Conservation (phyloP, 2,329 filamentous ascomycete genomes). For the Dothistroma septosporum region DNA sequence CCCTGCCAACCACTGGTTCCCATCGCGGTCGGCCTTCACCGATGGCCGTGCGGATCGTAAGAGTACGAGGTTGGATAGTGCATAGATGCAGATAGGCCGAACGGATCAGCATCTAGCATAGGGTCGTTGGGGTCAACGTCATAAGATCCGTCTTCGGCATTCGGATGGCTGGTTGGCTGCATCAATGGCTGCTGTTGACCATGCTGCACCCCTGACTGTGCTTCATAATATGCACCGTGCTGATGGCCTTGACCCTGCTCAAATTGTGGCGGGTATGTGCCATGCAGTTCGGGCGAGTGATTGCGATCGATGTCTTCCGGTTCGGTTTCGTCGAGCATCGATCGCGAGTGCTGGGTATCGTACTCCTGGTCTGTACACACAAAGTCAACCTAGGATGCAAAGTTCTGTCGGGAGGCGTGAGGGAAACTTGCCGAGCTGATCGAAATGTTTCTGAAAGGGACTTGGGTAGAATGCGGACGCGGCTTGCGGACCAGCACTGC, state of each 20-base stretch:
- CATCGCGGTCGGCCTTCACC: conserved; percentile 1
- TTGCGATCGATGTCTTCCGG: conserved; percentile 22
- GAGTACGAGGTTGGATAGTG: conserved; percentile 20
- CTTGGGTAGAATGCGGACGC: conserved; percentile 68
- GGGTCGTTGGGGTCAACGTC: conserved; percentile 71
- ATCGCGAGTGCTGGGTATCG: conserved; percentile 59
- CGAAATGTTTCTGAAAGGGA: conserved; percentile 89
- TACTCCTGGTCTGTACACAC: conserved; percentile 89
- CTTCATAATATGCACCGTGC: conserved; percentile 29
- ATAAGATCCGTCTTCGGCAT: conserved; percentile 31
- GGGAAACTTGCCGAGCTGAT: conserved; percentile 84
- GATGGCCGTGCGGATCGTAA: conserved; percentile 21
- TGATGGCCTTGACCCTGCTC: conserved; percentile 21
- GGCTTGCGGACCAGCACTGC: conserved; percentile 28
- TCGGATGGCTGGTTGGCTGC: conserved; percentile 21
- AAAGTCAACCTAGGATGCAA: conserved; percentile 64
- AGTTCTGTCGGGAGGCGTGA: conserved; percentile 53
- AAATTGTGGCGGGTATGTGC: conserved; percentile 27
- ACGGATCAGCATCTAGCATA: conserved; percentile 87
- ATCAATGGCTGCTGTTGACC: conserved; percentile 19
- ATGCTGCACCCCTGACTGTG: conserved; percentile 10
- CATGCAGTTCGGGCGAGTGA: conserved; percentile 26
- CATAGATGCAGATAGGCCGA: conserved; percentile 90
- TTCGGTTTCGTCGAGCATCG: conserved; percentile 65
- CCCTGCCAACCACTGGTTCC: neutral